A percentile compares a stretch with the other conserved stretches of the same genome.
phyloP scores from a whole-genome alignment of 495 filamentous ascomycete genomes.

The Podospora pseudopauciseta region DNA sequence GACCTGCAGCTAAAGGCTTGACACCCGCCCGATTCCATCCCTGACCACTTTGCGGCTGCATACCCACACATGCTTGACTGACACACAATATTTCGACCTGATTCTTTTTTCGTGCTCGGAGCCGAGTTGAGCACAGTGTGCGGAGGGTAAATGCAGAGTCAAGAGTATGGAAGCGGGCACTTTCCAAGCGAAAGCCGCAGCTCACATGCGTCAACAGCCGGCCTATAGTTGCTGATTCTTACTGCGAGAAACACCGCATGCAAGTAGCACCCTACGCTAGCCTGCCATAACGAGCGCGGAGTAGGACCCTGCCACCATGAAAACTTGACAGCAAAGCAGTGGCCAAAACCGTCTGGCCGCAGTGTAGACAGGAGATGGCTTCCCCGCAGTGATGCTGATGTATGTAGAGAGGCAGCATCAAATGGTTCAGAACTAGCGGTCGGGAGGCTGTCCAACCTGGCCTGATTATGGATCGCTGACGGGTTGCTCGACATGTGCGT shows the following conservation, averaged over 20 bases:
- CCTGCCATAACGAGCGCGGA: neutral
- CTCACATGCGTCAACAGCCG: neutral
- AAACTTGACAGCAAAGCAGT: neutral
- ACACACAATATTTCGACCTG: neutral
- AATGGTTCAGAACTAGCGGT: neutral
- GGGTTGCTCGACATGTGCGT: neutral
- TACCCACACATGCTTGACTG: neutral
- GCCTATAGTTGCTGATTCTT: neutral
- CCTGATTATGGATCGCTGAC: neutral
- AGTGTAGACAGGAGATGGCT: neutral
- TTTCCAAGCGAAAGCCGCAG: neutral
- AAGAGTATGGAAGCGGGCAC: neutral
- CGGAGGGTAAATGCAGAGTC: neutral
- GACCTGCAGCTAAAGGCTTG: conserved; percentile 20
- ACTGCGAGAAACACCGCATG: neutral
- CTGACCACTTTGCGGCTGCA: conserved; percentile 2
- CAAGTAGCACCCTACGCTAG: neutral
- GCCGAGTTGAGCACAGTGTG: no score
- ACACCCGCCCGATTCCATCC: conserved; percentile 9
- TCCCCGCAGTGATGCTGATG: neutral
- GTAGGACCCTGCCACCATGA: neutral
- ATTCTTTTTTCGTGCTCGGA: no score
- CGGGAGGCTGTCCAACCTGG: neutral
- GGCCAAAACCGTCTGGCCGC: no score
- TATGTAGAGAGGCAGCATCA: neutral